These are phyloP conservation scores for Phytophthora litchii DNA, from an alignment of 352 stramenopile genomes.

Conservation along the genomic window DNA sequence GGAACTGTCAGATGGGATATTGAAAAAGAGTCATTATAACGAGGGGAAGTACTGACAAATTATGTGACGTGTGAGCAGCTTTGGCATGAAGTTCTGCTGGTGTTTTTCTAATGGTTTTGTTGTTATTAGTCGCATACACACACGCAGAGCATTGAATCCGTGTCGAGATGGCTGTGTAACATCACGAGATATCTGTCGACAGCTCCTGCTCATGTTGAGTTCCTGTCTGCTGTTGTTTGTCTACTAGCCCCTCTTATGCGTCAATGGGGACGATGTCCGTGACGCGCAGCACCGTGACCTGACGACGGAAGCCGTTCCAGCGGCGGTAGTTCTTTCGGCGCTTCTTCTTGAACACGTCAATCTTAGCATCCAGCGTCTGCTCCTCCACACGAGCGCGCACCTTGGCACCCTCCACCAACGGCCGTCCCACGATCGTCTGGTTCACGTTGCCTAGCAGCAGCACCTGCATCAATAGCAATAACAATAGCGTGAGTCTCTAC, in stretches of 20 bases:
- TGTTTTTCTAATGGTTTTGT: constrained; percentile 19
- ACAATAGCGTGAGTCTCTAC: constrained; percentile 5
- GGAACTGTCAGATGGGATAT: constrained; percentile 10
- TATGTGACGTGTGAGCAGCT: neutral
- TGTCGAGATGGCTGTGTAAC: neutral
- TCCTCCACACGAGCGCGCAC: constrained; percentile 86
- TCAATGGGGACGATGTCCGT: constrained; percentile 75
- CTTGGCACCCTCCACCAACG: constrained; percentile 70
- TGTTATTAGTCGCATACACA: constrained; percentile 19
- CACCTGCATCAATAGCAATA: constrained; percentile 40
- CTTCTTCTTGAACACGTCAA: constrained; percentile 92
- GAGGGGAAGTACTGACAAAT: constrained; percentile 2
- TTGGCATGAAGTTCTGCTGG: no score
- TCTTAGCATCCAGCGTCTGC: constrained; percentile 88
- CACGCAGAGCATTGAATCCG: neutral
- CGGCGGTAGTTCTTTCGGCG: constrained; percentile 90
- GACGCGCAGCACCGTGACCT: constrained; percentile 87
- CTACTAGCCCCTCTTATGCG: constrained; percentile 28
- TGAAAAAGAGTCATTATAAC: neutral
- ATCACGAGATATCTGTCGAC: neutral
- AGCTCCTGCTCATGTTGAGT: constrained; percentile 5
- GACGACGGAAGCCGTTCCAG: constrained; percentile 87
- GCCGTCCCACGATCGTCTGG: constrained; percentile 81
- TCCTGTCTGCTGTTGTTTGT: constrained; percentile 4
- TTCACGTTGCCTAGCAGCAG: constrained; percentile 85